A percentile compares a stretch with the other conserved stretches of the same genome.
phyloP scores from a whole-genome alignment of 176 grass and related monocot genomes.

The Musa itinerans region DNA sequence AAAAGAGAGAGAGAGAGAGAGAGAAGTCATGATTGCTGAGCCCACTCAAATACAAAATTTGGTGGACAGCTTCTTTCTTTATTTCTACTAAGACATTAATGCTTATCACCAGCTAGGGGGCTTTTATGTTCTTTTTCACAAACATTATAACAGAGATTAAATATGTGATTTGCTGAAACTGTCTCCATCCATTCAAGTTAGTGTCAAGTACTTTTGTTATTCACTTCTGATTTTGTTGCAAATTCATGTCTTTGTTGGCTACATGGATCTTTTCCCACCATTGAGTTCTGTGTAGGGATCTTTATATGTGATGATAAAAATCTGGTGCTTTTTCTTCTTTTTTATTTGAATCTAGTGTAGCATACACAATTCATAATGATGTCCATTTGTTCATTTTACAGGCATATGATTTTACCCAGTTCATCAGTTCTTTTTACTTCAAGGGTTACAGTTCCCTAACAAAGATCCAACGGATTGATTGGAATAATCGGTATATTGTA shows the following conservation, averaged over 20 bases:
- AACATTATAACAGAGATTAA: no score
- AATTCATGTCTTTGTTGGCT: not conserved
- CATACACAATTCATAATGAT: not conserved
- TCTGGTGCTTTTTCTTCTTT: no score
- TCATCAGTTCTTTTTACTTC: slow-evolving; percentile 75
- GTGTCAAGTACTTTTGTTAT: no score
- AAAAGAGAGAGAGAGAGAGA: not conserved
- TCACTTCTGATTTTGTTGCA: not conserved
- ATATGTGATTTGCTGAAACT: no score
- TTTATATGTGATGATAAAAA: no score
- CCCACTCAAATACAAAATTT: not conserved
- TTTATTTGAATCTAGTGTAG: not conserved
- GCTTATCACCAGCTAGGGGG: no score
- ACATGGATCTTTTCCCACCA: no score
- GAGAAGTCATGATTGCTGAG: not conserved
- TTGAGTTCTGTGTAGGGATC: no score
- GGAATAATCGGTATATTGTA: slow-evolving; percentile 82
- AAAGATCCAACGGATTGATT: slow-evolving; percentile 79
- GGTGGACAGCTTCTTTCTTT: no score
- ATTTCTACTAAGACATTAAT: no score
- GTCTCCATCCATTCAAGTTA: no score
- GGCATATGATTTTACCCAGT: slow-evolving; percentile 63
- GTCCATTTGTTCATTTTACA: slow-evolving; percentile 13
- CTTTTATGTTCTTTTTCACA: no score
- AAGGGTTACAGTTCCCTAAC: slow-evolving; percentile 83